These are phyloP conservation scores for Bromus sterilis DNA, from an alignment of 176 grass and related monocot genomes.

Conservation along the genomic window DNA sequence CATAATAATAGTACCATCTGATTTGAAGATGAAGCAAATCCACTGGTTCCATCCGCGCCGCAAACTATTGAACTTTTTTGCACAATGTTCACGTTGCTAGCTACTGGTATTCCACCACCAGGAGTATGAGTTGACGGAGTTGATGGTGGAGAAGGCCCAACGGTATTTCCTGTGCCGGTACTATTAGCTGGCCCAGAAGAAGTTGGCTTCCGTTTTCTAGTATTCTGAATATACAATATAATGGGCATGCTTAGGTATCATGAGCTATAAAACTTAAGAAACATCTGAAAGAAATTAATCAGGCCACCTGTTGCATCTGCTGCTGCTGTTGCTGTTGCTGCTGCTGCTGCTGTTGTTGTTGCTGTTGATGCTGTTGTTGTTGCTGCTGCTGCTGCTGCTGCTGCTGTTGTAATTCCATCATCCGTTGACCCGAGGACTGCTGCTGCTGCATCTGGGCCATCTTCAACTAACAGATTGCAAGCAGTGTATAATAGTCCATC, in stretches of 20 bases:
- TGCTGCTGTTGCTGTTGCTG: conserved; percentile 50
- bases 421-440: conserved; percentile 64
- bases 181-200: conserved; percentile 91
- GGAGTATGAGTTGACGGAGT: conserved; percentile 90
- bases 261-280: conserved; percentile 1
- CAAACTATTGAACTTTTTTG: conserved; percentile 73
- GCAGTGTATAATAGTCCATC: conserved; percentile 4
- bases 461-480: conserved; percentile 64
- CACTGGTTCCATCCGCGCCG: conserved; percentile 53
- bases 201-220: conserved; percentile 83
- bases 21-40: conserved; percentile 75
- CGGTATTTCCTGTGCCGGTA: conserved; percentile 81
- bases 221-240: conserved; percentile 45
- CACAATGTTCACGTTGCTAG: conserved; percentile 51
- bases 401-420: conserved; percentile 64
- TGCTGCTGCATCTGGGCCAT: conserved; percentile 81
- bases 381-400: conserved; percentile 39
- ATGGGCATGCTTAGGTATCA: background rate
- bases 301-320: conserved; percentile 67
- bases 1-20: conserved; percentile 65
- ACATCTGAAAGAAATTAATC: background rate
- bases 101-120: conserved; percentile 53
- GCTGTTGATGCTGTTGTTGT: conserved; percentile 57
- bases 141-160: conserved; percentile 80
- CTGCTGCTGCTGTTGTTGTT: conserved; percentile 43